phyloP scores from a whole-genome alignment of 306 rosid species.

The Psophocarpus tetragonolobus region DNA sequence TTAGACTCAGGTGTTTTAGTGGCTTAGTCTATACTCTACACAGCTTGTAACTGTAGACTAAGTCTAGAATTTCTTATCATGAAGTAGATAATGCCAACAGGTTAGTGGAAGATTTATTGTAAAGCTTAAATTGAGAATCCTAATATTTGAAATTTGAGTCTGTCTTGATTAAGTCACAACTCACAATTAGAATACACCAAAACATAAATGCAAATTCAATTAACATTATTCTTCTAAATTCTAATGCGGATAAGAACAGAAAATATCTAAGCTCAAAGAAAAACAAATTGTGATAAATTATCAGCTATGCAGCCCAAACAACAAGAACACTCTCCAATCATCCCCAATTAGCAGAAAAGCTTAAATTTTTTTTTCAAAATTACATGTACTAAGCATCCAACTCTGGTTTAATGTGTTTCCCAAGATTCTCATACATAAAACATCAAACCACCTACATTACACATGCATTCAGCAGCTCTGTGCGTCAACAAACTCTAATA shows the following conservation, averaged over 20 bases:
- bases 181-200: neutral
- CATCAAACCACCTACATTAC: neutral
- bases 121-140: neutral
- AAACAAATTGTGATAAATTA: neutral
- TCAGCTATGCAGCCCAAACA: neutral
- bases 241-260: neutral
- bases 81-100: neutral
- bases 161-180: neutral
- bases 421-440: neutral
- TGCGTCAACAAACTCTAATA: neutral
- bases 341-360: neutral
- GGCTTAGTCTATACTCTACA: neutral
- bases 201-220: neutral
- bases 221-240: neutral
- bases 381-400: neutral
- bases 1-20: neutral
- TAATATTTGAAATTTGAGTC: conserved; percentile 18
- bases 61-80: neutral
- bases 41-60: neutral
- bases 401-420: neutral
- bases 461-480: neutral
- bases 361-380: neutral
- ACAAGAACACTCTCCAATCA: conserved; percentile 14
- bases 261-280: neutral
- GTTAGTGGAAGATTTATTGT: neutral